Evolutionary conservation across 192 early-diverging fungal genomes (phyloP).

Genomic region (Anaeromyces robustus): DNA sequence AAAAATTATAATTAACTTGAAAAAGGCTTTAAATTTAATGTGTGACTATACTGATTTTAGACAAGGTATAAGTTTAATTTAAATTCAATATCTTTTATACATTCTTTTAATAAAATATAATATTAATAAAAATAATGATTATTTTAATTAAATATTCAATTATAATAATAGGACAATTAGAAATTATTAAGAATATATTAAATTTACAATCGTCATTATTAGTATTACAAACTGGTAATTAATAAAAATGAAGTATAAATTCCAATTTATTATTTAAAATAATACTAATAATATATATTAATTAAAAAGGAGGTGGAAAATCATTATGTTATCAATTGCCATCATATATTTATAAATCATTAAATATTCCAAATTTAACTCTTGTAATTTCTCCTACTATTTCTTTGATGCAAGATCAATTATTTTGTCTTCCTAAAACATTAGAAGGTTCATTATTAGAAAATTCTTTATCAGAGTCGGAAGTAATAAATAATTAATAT

Average conservation of each 20-base stretch:
- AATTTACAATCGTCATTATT: slow-evolving; percentile 7
- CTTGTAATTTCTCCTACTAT: slow-evolving; percentile 68
- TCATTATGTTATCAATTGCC: slow-evolving; percentile 68
- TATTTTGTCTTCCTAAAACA: slow-evolving; percentile 38
- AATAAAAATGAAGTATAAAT: no score
- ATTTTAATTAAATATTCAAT: no score
- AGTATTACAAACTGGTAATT: slow-evolving; percentile 19
- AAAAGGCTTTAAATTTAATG: neutral
- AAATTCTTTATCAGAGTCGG: slow-evolving; percentile 13
- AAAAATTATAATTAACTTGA: neutral
- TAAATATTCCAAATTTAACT: slow-evolving; percentile 17
- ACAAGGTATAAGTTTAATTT: no score
- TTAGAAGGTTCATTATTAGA: slow-evolving; percentile 41
- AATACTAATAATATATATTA: no score
- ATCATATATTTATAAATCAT: slow-evolving; percentile 26
- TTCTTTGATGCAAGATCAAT: slow-evolving; percentile 74
- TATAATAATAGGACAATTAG: slow-evolving; percentile 17
- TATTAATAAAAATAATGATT: no score
- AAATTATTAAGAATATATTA: slow-evolving; percentile 13
- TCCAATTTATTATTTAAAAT: no score
- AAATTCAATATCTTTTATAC: no score
- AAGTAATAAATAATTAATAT: slow-evolving; percentile 2
- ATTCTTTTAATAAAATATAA: no score
- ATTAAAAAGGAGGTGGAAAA: slow-evolving; percentile 37
- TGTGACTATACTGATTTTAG: slow-evolving; percentile 4